These are phyloP conservation scores for Leucosporidium creatinivorum DNA, from an alignment of 768 basidiomycete species.

Conservation along the genomic window DNA sequence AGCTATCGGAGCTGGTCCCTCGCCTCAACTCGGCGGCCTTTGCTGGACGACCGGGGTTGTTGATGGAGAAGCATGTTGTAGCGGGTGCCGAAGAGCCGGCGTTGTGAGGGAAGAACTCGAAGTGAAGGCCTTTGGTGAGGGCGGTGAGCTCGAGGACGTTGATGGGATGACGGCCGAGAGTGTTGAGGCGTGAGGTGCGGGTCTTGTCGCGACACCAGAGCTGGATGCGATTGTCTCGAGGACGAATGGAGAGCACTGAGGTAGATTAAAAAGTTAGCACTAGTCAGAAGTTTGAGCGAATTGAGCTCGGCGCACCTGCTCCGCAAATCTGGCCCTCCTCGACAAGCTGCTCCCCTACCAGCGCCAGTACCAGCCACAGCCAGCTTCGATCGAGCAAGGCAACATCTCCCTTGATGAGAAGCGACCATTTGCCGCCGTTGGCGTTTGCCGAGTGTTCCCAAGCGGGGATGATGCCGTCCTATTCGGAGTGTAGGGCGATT, in stretches of 20 bases:
- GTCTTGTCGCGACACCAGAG: neutral
- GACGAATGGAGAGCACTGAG: neutral
- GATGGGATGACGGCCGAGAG: neutral
- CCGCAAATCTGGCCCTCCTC: slow-evolving; percentile 65
- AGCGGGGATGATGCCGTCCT: slow-evolving; percentile 51
- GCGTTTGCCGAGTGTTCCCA: slow-evolving; percentile 65
- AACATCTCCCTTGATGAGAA: slow-evolving; percentile 82
- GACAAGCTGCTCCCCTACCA: slow-evolving; percentile 68
- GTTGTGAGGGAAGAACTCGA: slow-evolving; percentile 3
- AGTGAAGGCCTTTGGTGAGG: neutral
- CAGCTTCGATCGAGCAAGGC: slow-evolving; percentile 74
- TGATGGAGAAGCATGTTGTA: too few species aligned
- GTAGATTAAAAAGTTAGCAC: neutral
- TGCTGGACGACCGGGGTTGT: too few species aligned
- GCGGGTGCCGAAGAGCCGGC: too few species aligned
- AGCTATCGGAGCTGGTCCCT: too few species aligned
- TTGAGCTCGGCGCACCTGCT: slow-evolving; percentile 37
- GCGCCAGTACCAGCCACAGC: slow-evolving; percentile 81
- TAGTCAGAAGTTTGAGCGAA: neutral
- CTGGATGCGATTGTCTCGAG: neutral
- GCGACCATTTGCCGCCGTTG: slow-evolving; percentile 92
- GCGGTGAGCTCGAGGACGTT: neutral
- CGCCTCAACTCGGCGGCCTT: too few species aligned
- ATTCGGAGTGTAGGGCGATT: neutral
- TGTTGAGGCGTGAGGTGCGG: neutral